These are phyloP conservation scores for Coemansia sp. DNA, from an alignment of 192 early-diverging fungal genomes.

Conservation along the genomic window DNA sequence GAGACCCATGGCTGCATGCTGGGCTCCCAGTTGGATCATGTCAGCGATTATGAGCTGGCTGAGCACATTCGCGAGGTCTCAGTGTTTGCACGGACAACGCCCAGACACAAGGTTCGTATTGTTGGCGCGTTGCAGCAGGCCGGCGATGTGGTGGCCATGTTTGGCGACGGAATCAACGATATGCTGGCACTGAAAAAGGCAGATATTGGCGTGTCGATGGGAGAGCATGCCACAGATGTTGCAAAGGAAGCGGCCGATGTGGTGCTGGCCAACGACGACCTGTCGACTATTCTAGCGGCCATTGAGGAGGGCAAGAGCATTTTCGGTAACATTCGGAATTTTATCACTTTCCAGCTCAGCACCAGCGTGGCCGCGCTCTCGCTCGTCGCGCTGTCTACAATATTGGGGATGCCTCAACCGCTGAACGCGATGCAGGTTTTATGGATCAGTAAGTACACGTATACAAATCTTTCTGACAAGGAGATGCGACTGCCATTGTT, in stretches of 20 bases:
- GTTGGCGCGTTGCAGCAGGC: slow-evolving; percentile 83
- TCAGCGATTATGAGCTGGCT: slow-evolving; percentile 63
- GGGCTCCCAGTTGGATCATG: slow-evolving; percentile 68
- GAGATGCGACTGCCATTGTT: neutral
- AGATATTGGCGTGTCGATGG: slow-evolving; percentile 97
- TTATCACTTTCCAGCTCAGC: slow-evolving; percentile 93
- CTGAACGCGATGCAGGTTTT: slow-evolving; percentile 98
- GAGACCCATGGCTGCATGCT: slow-evolving; percentile 63
- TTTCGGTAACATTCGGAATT: slow-evolving; percentile 97
- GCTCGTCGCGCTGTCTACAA: slow-evolving; percentile 81
- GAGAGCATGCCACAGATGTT: slow-evolving; percentile 92
- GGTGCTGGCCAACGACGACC: slow-evolving; percentile 95
- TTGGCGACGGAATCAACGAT: slow-evolving; percentile 96
- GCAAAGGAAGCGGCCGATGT: slow-evolving; percentile 96
- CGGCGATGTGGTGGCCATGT: slow-evolving; percentile 92
- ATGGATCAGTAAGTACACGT: slow-evolving; percentile 73
- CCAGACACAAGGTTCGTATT: slow-evolving; percentile 90
- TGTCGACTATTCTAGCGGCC: slow-evolving; percentile 87
- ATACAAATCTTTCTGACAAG: slow-evolving; percentile 25
- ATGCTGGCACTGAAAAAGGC: slow-evolving; percentile 90
- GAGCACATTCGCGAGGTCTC: slow-evolving; percentile 61
- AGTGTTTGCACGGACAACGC: slow-evolving; percentile 80
- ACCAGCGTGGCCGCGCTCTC: slow-evolving; percentile 90
- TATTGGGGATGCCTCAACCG: slow-evolving; percentile 85
- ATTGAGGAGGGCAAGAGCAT: slow-evolving; percentile 98